Conservation (phyloP, 371 early-diverging fungal genomes). For the Conidiobolus incongruus region DNA sequence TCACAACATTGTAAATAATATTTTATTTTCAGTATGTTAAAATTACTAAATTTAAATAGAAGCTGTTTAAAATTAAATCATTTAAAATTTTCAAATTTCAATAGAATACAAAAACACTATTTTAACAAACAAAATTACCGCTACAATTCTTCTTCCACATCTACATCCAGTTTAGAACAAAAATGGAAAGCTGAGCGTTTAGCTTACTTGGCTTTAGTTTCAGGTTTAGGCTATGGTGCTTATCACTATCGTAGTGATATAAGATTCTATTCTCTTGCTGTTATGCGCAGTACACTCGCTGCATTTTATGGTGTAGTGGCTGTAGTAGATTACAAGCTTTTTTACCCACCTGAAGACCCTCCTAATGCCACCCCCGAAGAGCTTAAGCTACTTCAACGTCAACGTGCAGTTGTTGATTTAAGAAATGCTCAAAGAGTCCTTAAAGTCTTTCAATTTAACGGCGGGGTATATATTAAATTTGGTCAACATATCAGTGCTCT, state of each 20-base stretch:
- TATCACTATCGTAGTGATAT: neutral
- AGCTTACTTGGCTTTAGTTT: neutral
- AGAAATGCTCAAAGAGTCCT: conserved; percentile 31
- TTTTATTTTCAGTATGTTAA: too few relatives aligned
- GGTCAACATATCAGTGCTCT: conserved; percentile 77
- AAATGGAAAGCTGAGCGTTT: neutral
- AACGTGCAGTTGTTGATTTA: conserved; percentile 10
- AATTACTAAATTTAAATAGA: too few relatives aligned
- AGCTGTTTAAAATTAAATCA: too few relatives aligned
- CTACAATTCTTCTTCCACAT: too few relatives aligned
- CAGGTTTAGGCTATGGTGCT: neutral
- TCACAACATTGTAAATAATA: too few relatives aligned
- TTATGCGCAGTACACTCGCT: neutral
- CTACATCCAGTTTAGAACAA: too few relatives aligned
- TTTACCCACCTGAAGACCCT: neutral
- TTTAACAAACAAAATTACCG: too few relatives aligned
- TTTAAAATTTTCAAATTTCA: too few relatives aligned
- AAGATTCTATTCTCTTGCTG: neutral
- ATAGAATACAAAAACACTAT: too few relatives aligned
- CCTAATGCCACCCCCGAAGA: too few relatives aligned
- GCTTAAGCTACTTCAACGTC: neutral
- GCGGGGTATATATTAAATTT: conserved; percentile 86
- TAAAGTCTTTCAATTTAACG: conserved; percentile 26
- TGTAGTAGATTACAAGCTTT: neutral
- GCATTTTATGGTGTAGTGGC: neutral